Evolutionary conservation across 345 rosid genomes (phyloP), one percentile per base, ranked within the genome.

Genomic region (Linum tenue): DNA sequence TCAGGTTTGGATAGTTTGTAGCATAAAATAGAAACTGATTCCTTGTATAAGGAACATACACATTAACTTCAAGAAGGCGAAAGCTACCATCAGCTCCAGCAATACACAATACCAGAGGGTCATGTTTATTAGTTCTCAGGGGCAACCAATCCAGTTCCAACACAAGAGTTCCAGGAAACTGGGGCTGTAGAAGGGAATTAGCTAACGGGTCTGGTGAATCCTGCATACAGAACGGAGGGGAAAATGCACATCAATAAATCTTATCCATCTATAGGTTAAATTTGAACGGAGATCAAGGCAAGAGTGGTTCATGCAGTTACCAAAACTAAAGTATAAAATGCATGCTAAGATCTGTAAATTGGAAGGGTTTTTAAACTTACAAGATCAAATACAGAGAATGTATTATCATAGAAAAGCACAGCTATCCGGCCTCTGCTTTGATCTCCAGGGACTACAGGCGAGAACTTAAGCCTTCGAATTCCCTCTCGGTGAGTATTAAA

Each of bases 21-120:
- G 11, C 53, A 48, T 48, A 12, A 48, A 48, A 12, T 9, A 48
- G 2, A 48, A 4, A 48, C 9, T 15, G 0, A 48, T 10, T 48
- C 14, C 68, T 55, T 61, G 62, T 40, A 35, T 11, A 56, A 42
- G 55, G 39, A 64, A 80, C 98, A 70, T 86, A 92, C 98, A 76
- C 70, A 66, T 76, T 83, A 77, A 90, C 85, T 74, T 90, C 97
- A 69, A 90, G 75, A 61, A 92, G 88, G 68, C 98, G 95, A 74
- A 90, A 88, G 79, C 92, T 90, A 74, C 98, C 79, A 80, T 92
- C 98, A 76, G 97, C 97, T 76, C 96, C 98, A 77, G 96, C 98
- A 8, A 92, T 74, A 79, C 97, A 92, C 60, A 92, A 76, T 68
- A 90, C 86, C 70, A 92, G 83, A 3, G 97, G 98, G 53, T 92